These are phyloP conservation scores for Citrullus amarus DNA, from an alignment of 306 rosid species.

Conservation along the genomic window DNA sequence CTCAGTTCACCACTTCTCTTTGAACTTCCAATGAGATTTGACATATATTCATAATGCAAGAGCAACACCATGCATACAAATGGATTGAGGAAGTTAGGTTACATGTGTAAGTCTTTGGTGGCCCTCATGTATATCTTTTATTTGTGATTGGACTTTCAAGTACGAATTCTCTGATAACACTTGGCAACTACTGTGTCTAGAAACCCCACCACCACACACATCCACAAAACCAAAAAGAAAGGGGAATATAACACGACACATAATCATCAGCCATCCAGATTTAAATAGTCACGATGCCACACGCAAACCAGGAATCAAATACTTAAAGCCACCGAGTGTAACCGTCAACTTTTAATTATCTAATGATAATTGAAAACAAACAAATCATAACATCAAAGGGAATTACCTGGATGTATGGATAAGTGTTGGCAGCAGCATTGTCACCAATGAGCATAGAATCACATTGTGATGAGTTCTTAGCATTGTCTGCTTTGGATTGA, in stretches of 20 bases:
- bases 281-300: neutral
- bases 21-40: neutral
- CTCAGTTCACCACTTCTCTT: neutral
- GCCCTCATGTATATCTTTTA: neutral
- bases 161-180: neutral
- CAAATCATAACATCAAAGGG: neutral
- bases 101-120: neutral
- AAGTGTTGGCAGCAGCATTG: conserved; percentile 81
- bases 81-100: neutral
- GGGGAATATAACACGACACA: neutral
- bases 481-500: conserved; percentile 73
- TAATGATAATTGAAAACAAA: conserved; percentile 1
- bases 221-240: neutral
- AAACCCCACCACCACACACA: neutral
- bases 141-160: neutral
- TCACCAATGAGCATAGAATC: conserved; percentile 98
- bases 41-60: neutral
- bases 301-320: neutral
- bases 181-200: neutral
- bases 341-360: neutral
- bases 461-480: conserved; percentile 78
- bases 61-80: neutral
- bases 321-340: neutral
- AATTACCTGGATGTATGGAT: conserved; percentile 78
- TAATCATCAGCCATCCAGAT: neutral